phyloP scores from a whole-genome alignment of 805 yeast species.

The Lipomyces mesembrius region DNA sequence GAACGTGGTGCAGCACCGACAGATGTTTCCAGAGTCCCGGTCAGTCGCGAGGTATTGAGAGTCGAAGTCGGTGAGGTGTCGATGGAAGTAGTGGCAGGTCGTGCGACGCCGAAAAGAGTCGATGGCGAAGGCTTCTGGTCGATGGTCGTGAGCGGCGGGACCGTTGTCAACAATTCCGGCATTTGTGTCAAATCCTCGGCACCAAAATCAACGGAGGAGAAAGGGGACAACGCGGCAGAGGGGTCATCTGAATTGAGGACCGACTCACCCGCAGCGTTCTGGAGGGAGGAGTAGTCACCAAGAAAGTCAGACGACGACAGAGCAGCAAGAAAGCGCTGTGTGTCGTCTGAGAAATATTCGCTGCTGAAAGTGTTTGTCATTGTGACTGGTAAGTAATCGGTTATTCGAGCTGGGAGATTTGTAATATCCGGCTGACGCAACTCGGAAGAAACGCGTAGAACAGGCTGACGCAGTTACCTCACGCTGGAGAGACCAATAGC shows the following conservation, averaged over 20 bases:
- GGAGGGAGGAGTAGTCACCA: slow-evolving; percentile 26
- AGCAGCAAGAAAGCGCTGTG: slow-evolving; percentile 33
- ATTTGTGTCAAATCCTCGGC: neutral
- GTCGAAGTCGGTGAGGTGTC: slow-evolving; percentile 3
- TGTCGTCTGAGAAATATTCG: slow-evolving; percentile 29
- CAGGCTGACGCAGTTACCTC: neutral
- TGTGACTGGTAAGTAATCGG: neutral
- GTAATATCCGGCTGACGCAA: neutral
- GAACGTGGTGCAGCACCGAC: neutral
- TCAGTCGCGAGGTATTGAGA: neutral
- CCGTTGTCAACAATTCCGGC: neutral
- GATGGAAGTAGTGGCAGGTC: slow-evolving; percentile 14
- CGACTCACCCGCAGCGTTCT: neutral
- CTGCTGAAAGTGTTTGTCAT: slow-evolving; percentile 1
- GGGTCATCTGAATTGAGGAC: neutral
- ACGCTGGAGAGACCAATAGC: too few relatives aligned
- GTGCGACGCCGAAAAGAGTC: neutral
- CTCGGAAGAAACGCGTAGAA: neutral
- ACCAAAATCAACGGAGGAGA: neutral
- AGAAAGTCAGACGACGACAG: slow-evolving; percentile 34
- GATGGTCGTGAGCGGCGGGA: neutral
- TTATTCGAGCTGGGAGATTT: neutral
- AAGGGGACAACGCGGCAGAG: neutral
- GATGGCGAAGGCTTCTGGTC: slow-evolving; percentile 2
- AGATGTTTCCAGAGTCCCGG: neutral